Evolutionary conservation across 2,329 filamentous ascomycete species (phyloP).

Genomic region (Aspergillus sp.): DNA sequence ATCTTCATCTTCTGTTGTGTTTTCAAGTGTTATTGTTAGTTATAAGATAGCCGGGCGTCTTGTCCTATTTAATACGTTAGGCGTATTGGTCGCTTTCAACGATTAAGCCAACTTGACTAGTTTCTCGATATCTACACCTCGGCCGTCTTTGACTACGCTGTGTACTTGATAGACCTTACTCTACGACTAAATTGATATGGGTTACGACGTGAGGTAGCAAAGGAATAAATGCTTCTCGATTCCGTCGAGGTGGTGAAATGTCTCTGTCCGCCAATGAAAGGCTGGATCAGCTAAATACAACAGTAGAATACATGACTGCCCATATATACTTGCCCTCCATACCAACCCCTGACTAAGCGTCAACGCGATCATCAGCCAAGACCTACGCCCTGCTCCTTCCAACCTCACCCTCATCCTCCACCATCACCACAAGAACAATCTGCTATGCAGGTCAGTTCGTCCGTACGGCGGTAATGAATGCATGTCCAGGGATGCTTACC

Average conservation of each 20-base stretch:
- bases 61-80: not conserved
- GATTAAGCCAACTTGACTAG: not conserved
- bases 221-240: not conserved
- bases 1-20: not conserved
- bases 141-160: not conserved
- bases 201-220: not conserved
- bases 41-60: slow-evolving; percentile 2
- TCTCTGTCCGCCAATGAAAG: not conserved
- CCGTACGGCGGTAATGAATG: not conserved
- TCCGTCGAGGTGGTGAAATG: not conserved
- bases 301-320: not conserved
- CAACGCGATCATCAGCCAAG: not conserved
- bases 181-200: not conserved
- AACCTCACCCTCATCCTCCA: not conserved
- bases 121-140: not conserved
- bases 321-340: not conserved
- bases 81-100: not conserved
- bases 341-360: not conserved
- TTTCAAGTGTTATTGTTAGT: not conserved
- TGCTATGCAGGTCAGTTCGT: not conserved
- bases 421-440: not conserved
- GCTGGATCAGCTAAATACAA: not conserved
- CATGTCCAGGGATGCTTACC: not conserved
- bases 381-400: not conserved
- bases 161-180: not conserved